Conservation (phyloP, 805 yeast genomes). For the Kluyveromyces nonfermentans region DNA sequence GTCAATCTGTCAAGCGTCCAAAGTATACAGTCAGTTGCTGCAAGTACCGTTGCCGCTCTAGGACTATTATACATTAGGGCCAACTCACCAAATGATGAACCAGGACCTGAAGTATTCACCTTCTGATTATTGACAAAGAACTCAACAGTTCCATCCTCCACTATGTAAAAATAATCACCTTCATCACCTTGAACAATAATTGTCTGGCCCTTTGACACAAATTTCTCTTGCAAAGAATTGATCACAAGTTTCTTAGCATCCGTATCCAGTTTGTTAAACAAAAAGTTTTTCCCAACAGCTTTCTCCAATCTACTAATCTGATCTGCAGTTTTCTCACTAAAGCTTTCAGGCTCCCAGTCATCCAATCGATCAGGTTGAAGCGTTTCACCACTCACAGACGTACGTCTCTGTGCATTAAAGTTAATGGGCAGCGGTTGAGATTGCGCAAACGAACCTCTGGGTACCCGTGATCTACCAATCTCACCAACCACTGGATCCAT, state of each 20-base stretch:
- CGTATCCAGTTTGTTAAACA: conserved; percentile 75
- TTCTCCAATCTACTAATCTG: conserved; percentile 62
- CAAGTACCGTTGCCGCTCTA: conserved; percentile 88
- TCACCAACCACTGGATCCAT: conserved; percentile 18
- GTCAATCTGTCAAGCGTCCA: conserved; percentile 95
- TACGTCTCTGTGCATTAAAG: conserved; percentile 75
- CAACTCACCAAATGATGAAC: conserved; percentile 91
- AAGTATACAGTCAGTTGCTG: conserved; percentile 58
- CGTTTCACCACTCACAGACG: conserved; percentile 86
- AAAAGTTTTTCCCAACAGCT: conserved; percentile 69
- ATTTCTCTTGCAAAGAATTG: conserved; percentile 72
- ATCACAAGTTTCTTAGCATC: conserved; percentile 71
- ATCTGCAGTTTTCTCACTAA: conserved; percentile 46
- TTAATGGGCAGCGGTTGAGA: conserved; percentile 39
- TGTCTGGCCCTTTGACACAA: conserved; percentile 46
- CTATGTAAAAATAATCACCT: conserved; percentile 84
- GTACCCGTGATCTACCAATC: conserved; percentile 15
- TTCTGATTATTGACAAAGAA: conserved; percentile 56
- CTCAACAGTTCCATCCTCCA: conserved; percentile 79
- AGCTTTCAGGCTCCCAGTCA: conserved; percentile 60
- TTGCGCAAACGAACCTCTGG: conserved; percentile 9
- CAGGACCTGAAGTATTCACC: conserved; percentile 71
- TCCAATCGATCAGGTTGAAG: conserved; percentile 67
- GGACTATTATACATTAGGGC: conserved; percentile 97
- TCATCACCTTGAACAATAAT: conserved; percentile 88